Conservation (phyloP, 2,329 filamentous ascomycete species). For the Talaromyces sp. region DNA sequence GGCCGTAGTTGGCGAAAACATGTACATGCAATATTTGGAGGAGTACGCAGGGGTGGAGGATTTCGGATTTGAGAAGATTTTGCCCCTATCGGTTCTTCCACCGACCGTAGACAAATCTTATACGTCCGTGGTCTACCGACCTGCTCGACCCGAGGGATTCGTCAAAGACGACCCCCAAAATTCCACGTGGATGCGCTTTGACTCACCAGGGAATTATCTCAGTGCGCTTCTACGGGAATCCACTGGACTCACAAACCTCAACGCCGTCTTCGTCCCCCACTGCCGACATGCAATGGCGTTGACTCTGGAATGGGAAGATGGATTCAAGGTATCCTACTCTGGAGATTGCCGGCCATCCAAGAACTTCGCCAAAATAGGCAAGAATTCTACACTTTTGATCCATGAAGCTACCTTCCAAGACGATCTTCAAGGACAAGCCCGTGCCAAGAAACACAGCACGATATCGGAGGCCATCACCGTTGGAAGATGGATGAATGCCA, state of each 20-base stretch:
- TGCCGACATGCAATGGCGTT: constrained; percentile 76
- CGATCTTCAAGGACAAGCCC: constrained; percentile 72
- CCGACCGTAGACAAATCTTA: constrained; percentile 24
- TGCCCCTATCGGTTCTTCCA: constrained; percentile 49
- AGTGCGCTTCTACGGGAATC: constrained; percentile 47
- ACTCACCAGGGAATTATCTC: constrained; percentile 29
- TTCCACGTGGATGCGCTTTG: constrained; percentile 30
- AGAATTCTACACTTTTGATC: constrained; percentile 75
- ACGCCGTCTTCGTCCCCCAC: constrained; percentile 69
- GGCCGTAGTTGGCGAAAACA: constrained; percentile 65
- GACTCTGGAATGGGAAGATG: constrained; percentile 72
- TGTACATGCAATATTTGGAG: constrained; percentile 72
- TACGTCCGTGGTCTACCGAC: constrained; percentile 33
- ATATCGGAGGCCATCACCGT: constrained; percentile 80
- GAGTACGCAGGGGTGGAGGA: constrained; percentile 80
- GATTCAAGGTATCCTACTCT: constrained; percentile 86
- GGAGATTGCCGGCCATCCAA: constrained; percentile 84
- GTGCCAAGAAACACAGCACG: constrained; percentile 87
- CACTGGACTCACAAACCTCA: constrained; percentile 65
- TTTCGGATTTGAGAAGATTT: constrained; percentile 62
- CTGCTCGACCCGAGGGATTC: constrained; percentile 30
- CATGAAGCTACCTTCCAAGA: constrained; percentile 97
- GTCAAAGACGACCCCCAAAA: constrained; percentile 26
- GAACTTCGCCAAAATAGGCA: constrained; percentile 68
- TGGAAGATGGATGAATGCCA: constrained; percentile 74